A percentile compares a stretch with the other conserved stretches of the same genome.
phyloP scores from a whole-genome alignment of 768 basidiomycete genomes.

The Boletellus ananiceps region DNA sequence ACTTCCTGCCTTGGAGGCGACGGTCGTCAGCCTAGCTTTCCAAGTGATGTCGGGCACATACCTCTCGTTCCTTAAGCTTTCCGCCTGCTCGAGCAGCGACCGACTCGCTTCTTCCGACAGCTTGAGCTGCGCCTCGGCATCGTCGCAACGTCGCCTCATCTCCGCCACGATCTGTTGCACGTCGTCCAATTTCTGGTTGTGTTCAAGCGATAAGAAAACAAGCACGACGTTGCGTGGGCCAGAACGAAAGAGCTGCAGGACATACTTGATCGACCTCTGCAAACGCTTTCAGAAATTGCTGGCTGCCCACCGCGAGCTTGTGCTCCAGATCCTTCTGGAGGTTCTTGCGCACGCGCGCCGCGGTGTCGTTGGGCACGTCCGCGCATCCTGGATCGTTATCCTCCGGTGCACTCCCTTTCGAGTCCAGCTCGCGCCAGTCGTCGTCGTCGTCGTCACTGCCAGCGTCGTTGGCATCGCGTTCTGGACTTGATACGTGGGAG shows the following conservation, averaged over 20 bases:
- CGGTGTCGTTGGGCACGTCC: conserved; percentile 53
- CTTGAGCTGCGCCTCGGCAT: conserved; percentile 72
- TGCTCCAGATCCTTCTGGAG: conserved; percentile 82
- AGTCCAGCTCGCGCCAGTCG: conserved; percentile 22
- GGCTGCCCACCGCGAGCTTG: conserved; percentile 76
- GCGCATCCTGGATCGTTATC: conserved; percentile 16
- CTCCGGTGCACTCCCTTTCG: conserved; percentile 7
- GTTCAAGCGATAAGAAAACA: neutral
- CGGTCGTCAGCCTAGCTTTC: neutral
- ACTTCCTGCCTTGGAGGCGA: conserved; percentile 52
- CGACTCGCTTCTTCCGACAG: conserved; percentile 75
- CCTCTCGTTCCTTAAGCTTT: conserved; percentile 71
- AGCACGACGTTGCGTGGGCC: neutral
- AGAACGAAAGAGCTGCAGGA: neutral
- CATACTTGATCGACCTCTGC: conserved; percentile 87
- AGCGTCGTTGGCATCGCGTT: conserved; percentile 29
- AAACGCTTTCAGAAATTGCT: conserved; percentile 78
- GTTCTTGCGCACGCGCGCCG: conserved; percentile 70
- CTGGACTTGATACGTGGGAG: neutral
- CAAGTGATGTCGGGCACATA: conserved; percentile 26
- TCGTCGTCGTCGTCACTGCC: conserved; percentile 28
- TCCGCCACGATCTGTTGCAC: conserved; percentile 71
- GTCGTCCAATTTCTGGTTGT: conserved; percentile 70
- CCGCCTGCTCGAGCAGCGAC: conserved; percentile 77
- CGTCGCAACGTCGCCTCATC: conserved; percentile 81